A percentile compares a stretch with the other conserved stretches of the same genome.
phyloP scores from a whole-genome alignment of 2,329 filamentous ascomycete species.

The Pezicula carpinea region DNA sequence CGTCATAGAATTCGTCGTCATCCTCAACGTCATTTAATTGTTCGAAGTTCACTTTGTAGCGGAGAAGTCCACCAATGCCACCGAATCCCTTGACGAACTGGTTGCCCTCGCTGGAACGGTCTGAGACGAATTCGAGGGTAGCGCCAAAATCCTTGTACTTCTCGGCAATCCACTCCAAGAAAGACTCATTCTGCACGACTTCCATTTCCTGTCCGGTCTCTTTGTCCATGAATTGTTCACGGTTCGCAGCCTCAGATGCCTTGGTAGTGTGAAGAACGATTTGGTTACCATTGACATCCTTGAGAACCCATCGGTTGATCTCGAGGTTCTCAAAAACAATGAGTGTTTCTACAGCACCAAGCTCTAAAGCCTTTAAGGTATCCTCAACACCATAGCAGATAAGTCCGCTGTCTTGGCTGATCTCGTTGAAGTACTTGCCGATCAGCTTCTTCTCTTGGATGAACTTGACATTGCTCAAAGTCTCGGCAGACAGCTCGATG shows the following conservation, averaged over 20 bases:
- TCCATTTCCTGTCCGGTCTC: constrained; percentile 98
- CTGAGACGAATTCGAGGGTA: constrained; percentile 92
- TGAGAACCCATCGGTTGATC: constrained; percentile 85
- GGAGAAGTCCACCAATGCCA: constrained; percentile 93
- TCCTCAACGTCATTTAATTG: constrained; percentile 89
- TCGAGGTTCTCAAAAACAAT: constrained; percentile 98
- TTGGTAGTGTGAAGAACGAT: constrained; percentile 85
- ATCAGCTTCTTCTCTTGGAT: constrained; percentile 99
- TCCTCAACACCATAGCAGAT: constrained; percentile 98
- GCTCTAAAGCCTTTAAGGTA: constrained; percentile 92
- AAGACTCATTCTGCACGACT: constrained; percentile 77
- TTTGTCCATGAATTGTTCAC: constrained; percentile 89
- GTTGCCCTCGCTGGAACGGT: constrained; percentile 96
- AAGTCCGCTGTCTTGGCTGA: constrained; percentile 93
- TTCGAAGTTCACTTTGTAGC: constrained; percentile 99
- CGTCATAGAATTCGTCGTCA: constrained; percentile 89
- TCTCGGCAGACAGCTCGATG: constrained; percentile 92
- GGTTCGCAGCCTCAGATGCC: constrained; percentile 68
- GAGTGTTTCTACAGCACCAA: constrained; percentile 88
- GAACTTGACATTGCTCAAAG: constrained; percentile 98
- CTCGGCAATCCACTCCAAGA: constrained; percentile 99
- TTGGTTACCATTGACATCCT: constrained; percentile 69
- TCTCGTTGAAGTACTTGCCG: constrained; percentile 98
- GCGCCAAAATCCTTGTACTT: constrained; percentile 98
- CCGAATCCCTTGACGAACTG: constrained; percentile 99